Base-by-base conservation (phyloP, 108 stramenopile species). In the Stephanodiscus minutulus region DNA sequence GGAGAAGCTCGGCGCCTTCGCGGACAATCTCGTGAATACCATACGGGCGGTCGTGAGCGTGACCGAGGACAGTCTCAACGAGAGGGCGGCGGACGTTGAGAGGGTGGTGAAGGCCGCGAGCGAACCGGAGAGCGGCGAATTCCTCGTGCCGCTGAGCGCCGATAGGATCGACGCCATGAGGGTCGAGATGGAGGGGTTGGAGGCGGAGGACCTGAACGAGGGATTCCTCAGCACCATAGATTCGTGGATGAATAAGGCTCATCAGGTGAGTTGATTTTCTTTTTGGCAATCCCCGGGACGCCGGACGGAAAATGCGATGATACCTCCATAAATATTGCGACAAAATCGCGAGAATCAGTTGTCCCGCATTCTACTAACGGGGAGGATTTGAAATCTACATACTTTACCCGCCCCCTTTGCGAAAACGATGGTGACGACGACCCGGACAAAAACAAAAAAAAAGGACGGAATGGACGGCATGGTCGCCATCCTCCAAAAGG, bases 381-480 rank as follows among this genome's bases (percentile, higher is more conserved):
- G n/a, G n/a, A n/a, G n/a, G n/a, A n/a, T n/a, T n/a, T n/a, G n/a
- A n/a, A n/a, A n/a, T n/a, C n/a, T n/a, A n/a, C n/a, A n/a, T n/a
- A n/a, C n/a, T n/a, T n/a, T n/a, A n/a, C n/a, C n/a, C n/a, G n/a
- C n/a, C n/a, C n/a, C n/a, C n/a, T n/a, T n/a, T n/a, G n/a, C n/a
- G n/a, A n/a, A n/a, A n/a, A n/a, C n/a, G n/a, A n/a, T n/a, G n/a
- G n/a, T n/a, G n/a, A n/a, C n/a, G n/a, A n/a, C n/a, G n/a, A n/a
- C n/a, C n/a, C n/a, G n/a, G n/a, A n/a, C 48, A 33, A 8, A 1
- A 11, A 47, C 15, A 4, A 47, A 55, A 7, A 35, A 46, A 47
- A 41, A 79, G 71, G 94, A 96, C 82, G 91, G 91, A 15, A 86
- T 96, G 90, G 92, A 96, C 68, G 89, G 89, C 12, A 96, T 96